phyloP scores from a whole-genome alignment of 2,329 filamentous ascomycete species.

The Ceratocystis lukuohia region DNA sequence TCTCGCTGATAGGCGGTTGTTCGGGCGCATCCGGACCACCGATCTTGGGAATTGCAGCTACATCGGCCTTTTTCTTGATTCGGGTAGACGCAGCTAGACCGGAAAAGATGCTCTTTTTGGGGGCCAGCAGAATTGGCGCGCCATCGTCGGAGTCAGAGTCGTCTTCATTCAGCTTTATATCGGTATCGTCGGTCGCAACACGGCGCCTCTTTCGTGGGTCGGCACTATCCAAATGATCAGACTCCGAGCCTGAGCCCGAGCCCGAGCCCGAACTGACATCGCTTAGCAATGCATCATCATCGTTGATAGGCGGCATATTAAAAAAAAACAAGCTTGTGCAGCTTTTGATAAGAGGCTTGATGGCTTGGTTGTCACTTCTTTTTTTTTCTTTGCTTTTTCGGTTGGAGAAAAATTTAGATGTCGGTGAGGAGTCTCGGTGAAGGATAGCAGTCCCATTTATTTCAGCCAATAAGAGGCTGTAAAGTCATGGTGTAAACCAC shows the following conservation, averaged over 20 bases:
- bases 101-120: constrained; percentile 27
- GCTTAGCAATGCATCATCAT: constrained; percentile 7
- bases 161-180: constrained; percentile 26
- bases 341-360: neutral
- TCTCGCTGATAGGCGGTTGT: constrained; percentile 14
- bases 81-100: constrained; percentile 41
- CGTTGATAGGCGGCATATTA: constrained; percentile 18
- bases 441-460: neutral
- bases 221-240: constrained; percentile 37
- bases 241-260: constrained; percentile 34
- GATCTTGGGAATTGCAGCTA: constrained; percentile 20
- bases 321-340: neutral
- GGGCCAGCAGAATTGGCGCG: constrained; percentile 20
- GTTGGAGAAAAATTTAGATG: neutral
- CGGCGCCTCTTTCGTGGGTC: constrained; percentile 35
- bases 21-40: constrained; percentile 18
- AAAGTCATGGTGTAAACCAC: neutral
- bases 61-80: constrained; percentile 31
- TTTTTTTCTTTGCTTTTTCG: neutral
- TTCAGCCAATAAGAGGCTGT: neutral
- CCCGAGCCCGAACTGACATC: constrained; percentile 24
- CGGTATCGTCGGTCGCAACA: neutral
- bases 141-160: constrained; percentile 24
- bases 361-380: neutral
- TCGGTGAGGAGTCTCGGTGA: constrained; percentile 6